Percentiles rank a stretch among this genome's conserved stretches.
Conservation (phyloP, 2,329 filamentous ascomycete genomes). For the Alternaria sp. region DNA sequence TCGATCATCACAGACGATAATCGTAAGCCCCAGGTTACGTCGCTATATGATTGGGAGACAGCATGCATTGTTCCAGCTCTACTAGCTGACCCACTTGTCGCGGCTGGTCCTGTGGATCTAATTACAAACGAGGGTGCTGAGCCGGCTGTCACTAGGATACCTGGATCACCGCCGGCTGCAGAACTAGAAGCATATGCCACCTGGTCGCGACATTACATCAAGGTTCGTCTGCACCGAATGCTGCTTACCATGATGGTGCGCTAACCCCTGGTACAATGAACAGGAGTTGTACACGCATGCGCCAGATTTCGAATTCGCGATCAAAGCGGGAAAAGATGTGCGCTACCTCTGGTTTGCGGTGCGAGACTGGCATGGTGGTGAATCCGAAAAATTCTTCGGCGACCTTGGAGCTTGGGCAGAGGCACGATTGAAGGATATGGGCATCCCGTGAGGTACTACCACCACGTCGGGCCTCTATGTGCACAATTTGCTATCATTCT, state of each 20-base stretch:
- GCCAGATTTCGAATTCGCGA: neutral
- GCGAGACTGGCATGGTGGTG: neutral
- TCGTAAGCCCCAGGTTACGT: fast-evolving
- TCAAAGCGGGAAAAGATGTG: neutral
- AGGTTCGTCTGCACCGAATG: neutral
- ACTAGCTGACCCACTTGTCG: neutral
- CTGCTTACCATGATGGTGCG: neutral
- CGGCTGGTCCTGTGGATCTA: neutral
- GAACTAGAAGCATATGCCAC: neutral
- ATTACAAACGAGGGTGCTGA: neutral
- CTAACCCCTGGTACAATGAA: neutral
- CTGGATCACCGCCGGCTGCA: neutral
- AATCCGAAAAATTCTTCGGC: neutral
- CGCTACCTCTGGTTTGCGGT: neutral
- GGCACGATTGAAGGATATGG: neutral
- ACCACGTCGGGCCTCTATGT: no score
- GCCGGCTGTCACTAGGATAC: neutral
- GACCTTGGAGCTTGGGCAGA: neutral
- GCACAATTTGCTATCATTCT: no score
- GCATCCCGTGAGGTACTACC: no score
- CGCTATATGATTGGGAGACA: neutral
- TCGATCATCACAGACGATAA: neutral
- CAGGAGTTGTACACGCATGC: neutral
- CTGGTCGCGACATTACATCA: neutral
- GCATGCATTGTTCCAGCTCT: neutral